A percentile compares a stretch with the other conserved stretches of the same genome.
Evolutionary conservation across 208 protist species (phyloP).

Genomic region (Phytomonas sp.): DNA sequence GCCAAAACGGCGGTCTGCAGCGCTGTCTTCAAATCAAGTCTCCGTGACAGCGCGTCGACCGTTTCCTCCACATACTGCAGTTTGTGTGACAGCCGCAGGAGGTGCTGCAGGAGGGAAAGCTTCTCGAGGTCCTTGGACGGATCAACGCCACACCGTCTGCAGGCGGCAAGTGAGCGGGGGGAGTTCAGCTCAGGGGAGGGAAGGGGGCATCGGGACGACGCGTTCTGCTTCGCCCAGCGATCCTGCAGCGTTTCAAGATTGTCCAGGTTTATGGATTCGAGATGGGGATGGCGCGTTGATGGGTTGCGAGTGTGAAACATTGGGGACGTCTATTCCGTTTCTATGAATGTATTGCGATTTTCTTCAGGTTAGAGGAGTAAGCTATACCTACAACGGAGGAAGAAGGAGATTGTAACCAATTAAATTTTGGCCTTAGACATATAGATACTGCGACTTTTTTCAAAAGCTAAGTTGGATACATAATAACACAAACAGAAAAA

Average conservation of each 20-base stretch:
- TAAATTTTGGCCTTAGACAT: not conserved
- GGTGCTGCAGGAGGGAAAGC: conserved; percentile 43
- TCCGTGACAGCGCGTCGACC: conserved; percentile 14
- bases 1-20: conserved; percentile 34
- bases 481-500: not conserved
- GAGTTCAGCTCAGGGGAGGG: conserved; percentile 46
- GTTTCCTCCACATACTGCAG: conserved; percentile 10
- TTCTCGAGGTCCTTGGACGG: conserved; percentile 24
- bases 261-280: conserved; percentile 25
- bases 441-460: not conserved
- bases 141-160: conserved; percentile 19
- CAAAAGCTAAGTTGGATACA: not conserved
- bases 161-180: conserved; percentile 47
- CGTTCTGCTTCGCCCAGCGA: conserved; percentile 32
- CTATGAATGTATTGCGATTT: not conserved
- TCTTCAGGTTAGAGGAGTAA: not conserved
- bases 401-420: not conserved
- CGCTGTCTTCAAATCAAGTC: conserved; percentile 5
- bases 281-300: not conserved
- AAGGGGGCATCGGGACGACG: conserved; percentile 19
- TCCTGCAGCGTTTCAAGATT: conserved; percentile 54
- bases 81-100: conserved; percentile 28
- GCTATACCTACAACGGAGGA: not conserved
- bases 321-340: not conserved
- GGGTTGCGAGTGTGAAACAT: not conserved